Conservation (phyloP, 345 rosid genomes). For the Noccaea caerulescens region DNA sequence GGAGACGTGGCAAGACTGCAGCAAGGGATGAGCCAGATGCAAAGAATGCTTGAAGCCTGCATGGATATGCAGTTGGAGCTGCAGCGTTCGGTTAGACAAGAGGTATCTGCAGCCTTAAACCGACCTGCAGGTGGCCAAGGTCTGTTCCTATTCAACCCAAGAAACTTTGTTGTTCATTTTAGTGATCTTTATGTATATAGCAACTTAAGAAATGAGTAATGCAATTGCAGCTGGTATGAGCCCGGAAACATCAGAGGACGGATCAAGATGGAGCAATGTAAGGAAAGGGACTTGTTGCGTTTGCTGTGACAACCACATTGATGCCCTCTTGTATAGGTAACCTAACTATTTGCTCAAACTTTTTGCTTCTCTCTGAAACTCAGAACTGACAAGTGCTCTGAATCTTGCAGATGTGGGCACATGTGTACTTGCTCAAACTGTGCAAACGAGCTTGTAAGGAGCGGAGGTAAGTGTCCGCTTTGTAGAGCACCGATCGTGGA, state of each 20-base stretch:
- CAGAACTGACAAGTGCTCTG: background rate
- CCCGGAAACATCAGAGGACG: conserved; percentile 85
- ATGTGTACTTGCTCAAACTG: conserved; percentile 98
- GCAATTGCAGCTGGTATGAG: conserved; percentile 51
- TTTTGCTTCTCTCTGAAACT: background rate
- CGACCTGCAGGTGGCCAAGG: conserved; percentile 78
- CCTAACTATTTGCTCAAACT: background rate
- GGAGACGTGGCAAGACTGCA: conserved; percentile 94
- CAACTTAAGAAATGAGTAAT: background rate
- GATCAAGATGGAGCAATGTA: conserved; percentile 92
- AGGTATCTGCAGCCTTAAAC: conserved; percentile 96
- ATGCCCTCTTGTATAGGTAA: conserved; percentile 94
- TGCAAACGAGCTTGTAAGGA: conserved; percentile 86
- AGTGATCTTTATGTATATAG: background rate
- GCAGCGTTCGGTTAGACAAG: conserved; percentile 98
- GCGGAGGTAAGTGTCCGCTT: conserved; percentile 93
- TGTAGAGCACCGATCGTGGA: conserved; percentile 96
- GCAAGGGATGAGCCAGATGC: conserved; percentile 99
- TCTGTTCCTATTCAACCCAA: conserved; percentile 25
- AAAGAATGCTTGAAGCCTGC: conserved; percentile 96
- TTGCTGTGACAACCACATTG: conserved; percentile 95
- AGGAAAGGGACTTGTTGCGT: conserved; percentile 96
- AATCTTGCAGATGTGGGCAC: conserved; percentile 84
- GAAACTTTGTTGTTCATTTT: conserved; percentile 23
- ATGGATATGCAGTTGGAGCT: conserved; percentile 99